phyloP scores from a whole-genome alignment of 2,329 filamentous ascomycete genomes.

The Didymella segeticola region DNA sequence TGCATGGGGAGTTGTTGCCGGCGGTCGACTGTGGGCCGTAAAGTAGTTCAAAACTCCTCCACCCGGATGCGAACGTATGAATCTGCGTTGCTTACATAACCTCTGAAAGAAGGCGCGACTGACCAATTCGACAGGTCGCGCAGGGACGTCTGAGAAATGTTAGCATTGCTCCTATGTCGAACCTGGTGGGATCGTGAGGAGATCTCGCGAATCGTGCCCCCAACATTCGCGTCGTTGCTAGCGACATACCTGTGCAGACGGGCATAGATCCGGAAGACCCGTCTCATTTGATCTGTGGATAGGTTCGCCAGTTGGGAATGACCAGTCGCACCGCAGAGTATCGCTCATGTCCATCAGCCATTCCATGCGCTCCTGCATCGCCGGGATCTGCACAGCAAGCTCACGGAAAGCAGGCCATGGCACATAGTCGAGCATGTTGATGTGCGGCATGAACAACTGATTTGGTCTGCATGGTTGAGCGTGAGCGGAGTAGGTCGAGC shows the following conservation, averaged over 20 bases:
- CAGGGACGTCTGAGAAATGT: slow-evolving; percentile 8
- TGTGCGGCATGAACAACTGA: slow-evolving; percentile 37
- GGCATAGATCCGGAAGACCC: slow-evolving; percentile 23
- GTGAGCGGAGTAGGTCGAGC: not conserved
- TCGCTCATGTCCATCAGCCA: slow-evolving; percentile 33
- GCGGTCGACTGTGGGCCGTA: too few species aligned
- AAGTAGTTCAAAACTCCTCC: slow-evolving; percentile 22
- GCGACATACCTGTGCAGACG: slow-evolving; percentile 21
- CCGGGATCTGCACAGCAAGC: slow-evolving; percentile 30
- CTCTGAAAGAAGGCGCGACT: slow-evolving; percentile 31
- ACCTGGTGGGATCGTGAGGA: not conserved
- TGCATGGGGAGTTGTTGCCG: too few species aligned
- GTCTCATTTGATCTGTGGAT: slow-evolving; percentile 19
- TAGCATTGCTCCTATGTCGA: not conserved
- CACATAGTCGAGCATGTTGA: slow-evolving; percentile 30
- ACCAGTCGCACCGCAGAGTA: slow-evolving; percentile 29
- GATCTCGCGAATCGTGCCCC: not conserved
- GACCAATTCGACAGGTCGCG: slow-evolving; percentile 28
- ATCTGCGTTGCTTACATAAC: slow-evolving; percentile 34
- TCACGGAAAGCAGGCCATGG: slow-evolving; percentile 36
- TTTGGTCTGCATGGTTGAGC: slow-evolving; percentile 23
- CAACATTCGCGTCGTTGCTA: not conserved
- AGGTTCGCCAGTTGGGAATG: slow-evolving; percentile 18
- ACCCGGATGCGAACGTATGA: slow-evolving; percentile 32
- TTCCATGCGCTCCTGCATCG: slow-evolving; percentile 36